phyloP scores from a whole-genome alignment of 257 asterid species.

The Mentha longifolia region DNA sequence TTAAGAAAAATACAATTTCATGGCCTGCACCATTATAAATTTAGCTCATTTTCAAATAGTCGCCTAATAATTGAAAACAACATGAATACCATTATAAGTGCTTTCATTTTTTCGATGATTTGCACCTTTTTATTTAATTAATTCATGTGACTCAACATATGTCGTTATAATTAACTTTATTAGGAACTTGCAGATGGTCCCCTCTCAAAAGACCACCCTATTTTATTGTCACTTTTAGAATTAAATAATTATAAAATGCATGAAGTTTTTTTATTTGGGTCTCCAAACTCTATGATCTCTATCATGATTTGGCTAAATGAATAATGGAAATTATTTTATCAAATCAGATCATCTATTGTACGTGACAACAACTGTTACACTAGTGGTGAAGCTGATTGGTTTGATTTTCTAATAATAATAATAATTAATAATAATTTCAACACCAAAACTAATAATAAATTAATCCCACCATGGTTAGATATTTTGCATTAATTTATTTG shows the following conservation, averaged over 20 bases:
- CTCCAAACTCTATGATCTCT: constrained; percentile 21
- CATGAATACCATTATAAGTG: constrained; percentile 11
- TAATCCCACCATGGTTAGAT: constrained; percentile 2
- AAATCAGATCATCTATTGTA: too few species aligned
- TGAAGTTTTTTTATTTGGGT: background rate
- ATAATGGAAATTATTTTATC: background rate
- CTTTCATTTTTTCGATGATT: background rate
- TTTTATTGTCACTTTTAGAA: constrained; percentile 6
- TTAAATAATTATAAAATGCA: background rate
- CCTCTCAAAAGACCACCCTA: constrained; percentile 2
- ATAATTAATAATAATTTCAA: background rate
- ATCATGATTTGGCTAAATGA: constrained; percentile 12
- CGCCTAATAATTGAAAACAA: constrained; percentile 22
- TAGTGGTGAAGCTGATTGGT: constrained; percentile 24
- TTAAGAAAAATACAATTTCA: too few species aligned
- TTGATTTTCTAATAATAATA: background rate
- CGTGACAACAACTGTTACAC: constrained; percentile 22
- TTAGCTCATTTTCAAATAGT: background rate
- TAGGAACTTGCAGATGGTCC: constrained; percentile 20
- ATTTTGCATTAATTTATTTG: background rate
- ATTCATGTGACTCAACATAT: constrained; percentile 7
- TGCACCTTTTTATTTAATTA: background rate
- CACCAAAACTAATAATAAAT: background rate
- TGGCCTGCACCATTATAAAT: constrained; percentile 26
- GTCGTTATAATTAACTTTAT: constrained; percentile 34